Conservation (phyloP, 768 basidiomycete genomes). For the Rhodotorula sphaerocarpa region DNA sequence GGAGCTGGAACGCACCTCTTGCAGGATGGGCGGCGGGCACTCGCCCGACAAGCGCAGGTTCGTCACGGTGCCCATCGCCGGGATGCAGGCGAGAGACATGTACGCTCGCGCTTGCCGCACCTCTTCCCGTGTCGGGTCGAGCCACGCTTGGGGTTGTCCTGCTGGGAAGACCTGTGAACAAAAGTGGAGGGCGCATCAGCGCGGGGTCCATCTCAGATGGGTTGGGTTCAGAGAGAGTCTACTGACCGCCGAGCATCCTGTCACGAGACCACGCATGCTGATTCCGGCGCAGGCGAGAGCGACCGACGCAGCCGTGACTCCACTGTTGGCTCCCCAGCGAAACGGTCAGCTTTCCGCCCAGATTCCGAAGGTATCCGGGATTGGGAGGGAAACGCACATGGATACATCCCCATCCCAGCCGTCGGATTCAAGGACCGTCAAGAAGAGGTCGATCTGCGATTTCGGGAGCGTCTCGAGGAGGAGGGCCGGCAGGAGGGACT, state of each 20-base stretch:
- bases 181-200: neutral
- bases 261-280: conserved; percentile 78
- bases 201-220: no score
- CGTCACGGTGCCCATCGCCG: conserved; percentile 73
- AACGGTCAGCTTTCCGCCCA: no score
- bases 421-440: conserved; percentile 84
- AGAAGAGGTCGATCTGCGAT: conserved; percentile 80
- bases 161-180: conserved; percentile 46
- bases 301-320: conserved; percentile 74
- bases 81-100: conserved; percentile 76
- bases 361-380: no score
- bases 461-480: conserved; percentile 88
- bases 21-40: neutral
- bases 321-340: conserved; percentile 45
- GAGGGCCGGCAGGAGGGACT: conserved; percentile 72
- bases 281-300: conserved; percentile 90
- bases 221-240: no score
- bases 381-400: conserved; percentile 12
- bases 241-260: conserved; percentile 70
- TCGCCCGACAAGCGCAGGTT: conserved; percentile 55
- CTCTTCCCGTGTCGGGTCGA: conserved; percentile 76
- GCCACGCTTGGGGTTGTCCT: conserved; percentile 41
- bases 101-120: conserved; percentile 53
- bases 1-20: conserved; percentile 16
- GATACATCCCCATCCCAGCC: conserved; percentile 75